Conservation (phyloP, 306 rosid species). For the Hippophae rhamnoides region DNA sequence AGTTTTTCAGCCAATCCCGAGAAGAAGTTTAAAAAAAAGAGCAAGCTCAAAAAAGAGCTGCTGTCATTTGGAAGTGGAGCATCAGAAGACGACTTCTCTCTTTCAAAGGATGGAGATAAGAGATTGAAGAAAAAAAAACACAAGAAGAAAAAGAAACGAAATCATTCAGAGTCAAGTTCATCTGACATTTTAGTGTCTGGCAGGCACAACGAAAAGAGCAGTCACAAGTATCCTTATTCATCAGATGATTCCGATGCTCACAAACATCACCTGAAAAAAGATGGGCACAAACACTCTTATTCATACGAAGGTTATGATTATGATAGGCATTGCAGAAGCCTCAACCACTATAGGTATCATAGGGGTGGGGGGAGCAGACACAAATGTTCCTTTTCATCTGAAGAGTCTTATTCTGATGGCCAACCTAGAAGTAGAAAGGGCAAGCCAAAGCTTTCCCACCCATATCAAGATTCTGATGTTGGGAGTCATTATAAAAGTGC, state of each 20-base stretch:
- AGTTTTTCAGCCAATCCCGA: constrained; percentile 60
- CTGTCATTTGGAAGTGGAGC: constrained; percentile 16
- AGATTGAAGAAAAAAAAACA: constrained; percentile 32
- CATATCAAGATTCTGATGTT: constrained; percentile 17
- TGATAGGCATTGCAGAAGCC: constrained; percentile 8
- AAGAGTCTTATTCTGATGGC: constrained; percentile 21
- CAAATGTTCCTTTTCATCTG: constrained; percentile 10
- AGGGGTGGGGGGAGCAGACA: constrained; percentile 13
- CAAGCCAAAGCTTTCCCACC: constrained; percentile 11
- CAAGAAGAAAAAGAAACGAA: constrained; percentile 37
- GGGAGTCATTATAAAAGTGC: constrained; percentile 16
- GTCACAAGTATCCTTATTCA: constrained; percentile 19
- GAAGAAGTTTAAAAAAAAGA: constrained; percentile 45
- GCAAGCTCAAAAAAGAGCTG: constrained; percentile 33
- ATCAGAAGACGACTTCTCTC: constrained; percentile 30
- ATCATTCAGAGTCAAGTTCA: constrained; percentile 34
- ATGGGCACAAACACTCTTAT: constrained; percentile 18
- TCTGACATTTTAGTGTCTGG: constrained; percentile 39
- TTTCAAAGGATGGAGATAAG: constrained; percentile 38
- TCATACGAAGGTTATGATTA: constrained; percentile 20
- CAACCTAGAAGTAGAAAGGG: constrained; percentile 20
- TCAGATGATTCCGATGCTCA: constrained; percentile 18
- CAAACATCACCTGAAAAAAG: constrained; percentile 15
- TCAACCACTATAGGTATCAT: neutral
- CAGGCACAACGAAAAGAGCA: constrained; percentile 26